phyloP scores from a whole-genome alignment of 768 basidiomycete species.

The Mycena albidolilacea region DNA sequence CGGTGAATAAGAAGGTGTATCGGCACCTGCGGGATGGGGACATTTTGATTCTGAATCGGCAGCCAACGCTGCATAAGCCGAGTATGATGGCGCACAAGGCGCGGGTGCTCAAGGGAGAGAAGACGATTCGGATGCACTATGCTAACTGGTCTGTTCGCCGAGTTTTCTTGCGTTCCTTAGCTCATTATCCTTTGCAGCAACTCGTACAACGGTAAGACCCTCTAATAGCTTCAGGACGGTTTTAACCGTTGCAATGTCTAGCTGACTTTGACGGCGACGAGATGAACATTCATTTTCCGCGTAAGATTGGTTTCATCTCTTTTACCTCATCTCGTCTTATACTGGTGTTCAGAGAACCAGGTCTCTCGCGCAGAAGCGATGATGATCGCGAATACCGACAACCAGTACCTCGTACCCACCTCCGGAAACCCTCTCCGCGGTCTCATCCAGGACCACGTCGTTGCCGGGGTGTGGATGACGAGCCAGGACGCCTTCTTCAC shows the following conservation, averaged over 20 bases:
- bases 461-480: conserved; percentile 99
- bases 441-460: conserved; percentile 98
- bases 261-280: conserved; percentile 97
- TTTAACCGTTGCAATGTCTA: conserved; percentile 43
- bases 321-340: conserved; percentile 15
- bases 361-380: conserved; percentile 95
- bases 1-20: conserved; percentile 97
- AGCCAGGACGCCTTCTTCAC: conserved; percentile 95
- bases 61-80: conserved; percentile 98
- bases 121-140: conserved; percentile 99
- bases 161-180: conserved; percentile 21
- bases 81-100: conserved; percentile 99
- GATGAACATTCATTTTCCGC: conserved; percentile 99
- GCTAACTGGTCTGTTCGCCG: conserved; percentile 88
- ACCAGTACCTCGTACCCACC: conserved; percentile 98
- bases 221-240: conserved; percentile 3
- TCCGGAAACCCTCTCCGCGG: conserved; percentile 98
- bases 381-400: conserved; percentile 97
- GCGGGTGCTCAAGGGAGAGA: conserved; percentile 92
- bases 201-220: conserved; percentile 90
- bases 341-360: conserved; percentile 80
- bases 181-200: conserved; percentile 70
- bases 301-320: conserved; percentile 63
- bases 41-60: conserved; percentile 94
- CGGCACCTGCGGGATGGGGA: conserved; percentile 96